These are phyloP conservation scores for Xylaria sp. DNA, from an alignment of 2,329 filamentous ascomycete species.

Conservation along the genomic window DNA sequence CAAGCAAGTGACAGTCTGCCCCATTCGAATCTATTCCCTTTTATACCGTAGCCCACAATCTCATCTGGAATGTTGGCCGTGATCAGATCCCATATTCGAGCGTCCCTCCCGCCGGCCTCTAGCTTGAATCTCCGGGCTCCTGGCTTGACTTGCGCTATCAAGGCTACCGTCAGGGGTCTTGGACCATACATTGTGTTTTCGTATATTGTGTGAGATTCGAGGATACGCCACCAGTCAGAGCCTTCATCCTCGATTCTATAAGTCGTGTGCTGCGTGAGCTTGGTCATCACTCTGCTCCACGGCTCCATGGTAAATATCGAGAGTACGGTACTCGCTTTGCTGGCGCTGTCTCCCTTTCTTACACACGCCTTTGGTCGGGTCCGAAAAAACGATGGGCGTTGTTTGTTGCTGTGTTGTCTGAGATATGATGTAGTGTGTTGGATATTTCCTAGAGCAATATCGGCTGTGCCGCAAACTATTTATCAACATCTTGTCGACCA, in stretches of 20 bases:
- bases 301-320: not conserved
- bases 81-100: not conserved
- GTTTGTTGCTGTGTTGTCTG: not conserved
- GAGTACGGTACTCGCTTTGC: not conserved
- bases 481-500: not conserved
- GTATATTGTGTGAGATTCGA: not conserved
- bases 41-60: not conserved
- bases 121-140: not conserved
- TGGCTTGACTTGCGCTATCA: not conserved
- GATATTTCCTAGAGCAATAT: not conserved
- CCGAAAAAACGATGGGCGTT: not conserved
- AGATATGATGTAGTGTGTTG: not conserved
- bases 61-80: not conserved
- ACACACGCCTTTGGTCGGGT: not conserved
- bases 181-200: not conserved
- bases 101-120: conserved; percentile 3
- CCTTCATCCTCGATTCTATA: conserved; percentile 4
- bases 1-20: conserved; percentile 8
- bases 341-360: not conserved
- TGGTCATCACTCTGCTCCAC: not conserved
- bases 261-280: not conserved
- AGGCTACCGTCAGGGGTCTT: not conserved
- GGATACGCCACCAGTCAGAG: conserved; percentile 1
- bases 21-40: conserved; percentile 2
- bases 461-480: not conserved